Evolutionary conservation across 176 grass and related monocot genomes (phyloP), one percentile per base, ranked within the genome.

Genomic region (Pontederia crassipes): DNA sequence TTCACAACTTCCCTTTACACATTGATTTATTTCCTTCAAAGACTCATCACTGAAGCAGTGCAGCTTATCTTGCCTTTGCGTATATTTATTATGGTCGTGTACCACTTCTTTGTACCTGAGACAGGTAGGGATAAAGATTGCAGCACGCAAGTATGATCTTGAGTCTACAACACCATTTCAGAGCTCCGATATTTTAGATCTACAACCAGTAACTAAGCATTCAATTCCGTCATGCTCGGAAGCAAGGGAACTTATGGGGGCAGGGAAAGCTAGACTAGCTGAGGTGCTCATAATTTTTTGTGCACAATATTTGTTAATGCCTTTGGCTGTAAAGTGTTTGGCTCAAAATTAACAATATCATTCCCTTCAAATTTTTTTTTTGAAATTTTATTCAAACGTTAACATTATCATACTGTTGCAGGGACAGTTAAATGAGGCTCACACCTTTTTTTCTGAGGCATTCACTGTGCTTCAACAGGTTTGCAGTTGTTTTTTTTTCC

Each of bases 401-500:
- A 24, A 65, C 50, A 11, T 24, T 49, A 18, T 47, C 28, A 15
- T 73, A 76, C 29, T 65, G 29, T 92, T 76, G 64, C 77, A 98
- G 93, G 93, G 93, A 74, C 73, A 71, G 61, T 77, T 98, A 20
- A 98, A 86, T 72, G 93, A 98, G 63, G 93, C 93, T 18, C 88
- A 92, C 47, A 79, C 79, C 49, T 75, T 92, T 47, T 98, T 98
- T 80, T 91, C 83, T 54, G 93, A 98, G 89, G 82, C 93, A 58
- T 92, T 98, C 77, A 87, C 93, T 5, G 70, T 98, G 54, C 93
- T 98, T 81, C 93, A 98, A 69, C 93, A 98, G 73, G 93, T 98
- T 86, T 9, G 24, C 46, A 61, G 17, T 54, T 50, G 32, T 59
- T 28, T 2, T 9, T 78, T 50, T 59, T 11, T 61, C 56, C 66